A percentile compares a stretch with the other conserved stretches of the same genome.
These are phyloP conservation scores for Rhipidocladum racemiflorum DNA, from an alignment of 176 grass and related monocot species.

Conservation along the genomic window DNA sequence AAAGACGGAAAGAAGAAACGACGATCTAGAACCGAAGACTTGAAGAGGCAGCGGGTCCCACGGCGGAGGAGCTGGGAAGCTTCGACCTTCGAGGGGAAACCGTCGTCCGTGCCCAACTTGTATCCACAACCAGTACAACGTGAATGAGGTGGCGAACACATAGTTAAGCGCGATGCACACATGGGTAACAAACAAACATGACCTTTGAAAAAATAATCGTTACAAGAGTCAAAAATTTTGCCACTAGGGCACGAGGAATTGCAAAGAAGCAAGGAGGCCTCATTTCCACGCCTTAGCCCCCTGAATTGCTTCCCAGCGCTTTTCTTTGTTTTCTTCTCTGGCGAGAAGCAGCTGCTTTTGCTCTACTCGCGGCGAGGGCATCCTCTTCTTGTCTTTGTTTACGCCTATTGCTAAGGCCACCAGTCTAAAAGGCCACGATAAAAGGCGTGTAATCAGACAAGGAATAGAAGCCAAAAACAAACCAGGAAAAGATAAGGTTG, in stretches of 20 bases:
- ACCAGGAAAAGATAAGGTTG: not conserved
- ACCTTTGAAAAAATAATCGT: not conserved
- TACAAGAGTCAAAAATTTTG: slow-evolving; percentile 33
- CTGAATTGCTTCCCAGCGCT: slow-evolving; percentile 66
- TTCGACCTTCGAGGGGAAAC: too few relatives aligned
- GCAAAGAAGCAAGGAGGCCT: not conserved
- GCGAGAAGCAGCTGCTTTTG: slow-evolving; percentile 62
- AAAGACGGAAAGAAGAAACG: too few relatives aligned
- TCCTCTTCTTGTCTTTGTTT: slow-evolving; percentile 81
- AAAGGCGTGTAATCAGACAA: not conserved
- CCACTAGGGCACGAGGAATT: slow-evolving; percentile 6
- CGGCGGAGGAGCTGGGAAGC: too few relatives aligned
- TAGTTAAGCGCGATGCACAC: too few relatives aligned
- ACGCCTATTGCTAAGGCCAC: slow-evolving; percentile 75
- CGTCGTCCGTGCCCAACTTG: too few relatives aligned
- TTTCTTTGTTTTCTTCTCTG: slow-evolving; percentile 57
- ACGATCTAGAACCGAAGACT: too few relatives aligned
- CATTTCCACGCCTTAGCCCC: slow-evolving; percentile 88
- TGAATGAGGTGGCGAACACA: too few relatives aligned
- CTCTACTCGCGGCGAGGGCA: slow-evolving; percentile 74
- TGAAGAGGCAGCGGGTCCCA: too few relatives aligned
- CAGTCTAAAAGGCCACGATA: slow-evolving; percentile 42
- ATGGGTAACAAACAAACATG: too few relatives aligned
- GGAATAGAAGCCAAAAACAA: not conserved
- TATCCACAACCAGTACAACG: too few relatives aligned